Evolutionary conservation across 2,329 filamentous ascomycete species (phyloP).

Genomic region (Pseudocercospora fuligena): DNA sequence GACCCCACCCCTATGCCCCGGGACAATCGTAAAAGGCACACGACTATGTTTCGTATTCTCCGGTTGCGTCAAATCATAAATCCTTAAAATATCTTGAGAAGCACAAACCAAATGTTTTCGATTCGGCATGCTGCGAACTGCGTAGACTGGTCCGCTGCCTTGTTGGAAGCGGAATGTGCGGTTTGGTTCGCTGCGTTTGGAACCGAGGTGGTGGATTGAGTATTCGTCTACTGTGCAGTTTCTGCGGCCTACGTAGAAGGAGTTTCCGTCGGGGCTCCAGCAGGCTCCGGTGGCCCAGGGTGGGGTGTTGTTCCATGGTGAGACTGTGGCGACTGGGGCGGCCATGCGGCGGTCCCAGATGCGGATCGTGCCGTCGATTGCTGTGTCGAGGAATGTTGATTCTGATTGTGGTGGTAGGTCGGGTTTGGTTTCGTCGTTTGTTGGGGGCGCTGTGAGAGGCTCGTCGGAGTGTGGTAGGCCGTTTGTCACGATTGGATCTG

Average conservation of each 20-base stretch:
- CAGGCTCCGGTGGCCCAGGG: slow-evolving; percentile 98
- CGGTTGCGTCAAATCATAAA: slow-evolving; percentile 81
- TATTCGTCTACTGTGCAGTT: slow-evolving; percentile 96
- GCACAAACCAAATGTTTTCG: slow-evolving; percentile 90
- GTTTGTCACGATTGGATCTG: slow-evolving; percentile 41
- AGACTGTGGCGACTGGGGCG: slow-evolving; percentile 78
- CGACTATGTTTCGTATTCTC: slow-evolving; percentile 65
- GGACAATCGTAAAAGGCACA: slow-evolving; percentile 96
- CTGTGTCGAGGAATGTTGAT: slow-evolving; percentile 84
- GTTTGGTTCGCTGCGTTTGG: slow-evolving; percentile 71
- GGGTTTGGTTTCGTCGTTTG: slow-evolving; percentile 40
- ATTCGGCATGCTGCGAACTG: slow-evolving; percentile 88
- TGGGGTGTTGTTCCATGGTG: slow-evolving; percentile 74
- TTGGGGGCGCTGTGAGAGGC: slow-evolving; percentile 40
- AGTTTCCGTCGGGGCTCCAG: slow-evolving; percentile 95
- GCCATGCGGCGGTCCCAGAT: slow-evolving; percentile 87
- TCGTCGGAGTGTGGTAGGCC: slow-evolving; percentile 60
- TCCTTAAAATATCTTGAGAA: slow-evolving; percentile 87
- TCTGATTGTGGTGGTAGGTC: slow-evolving; percentile 62
- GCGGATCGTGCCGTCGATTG: slow-evolving; percentile 84
- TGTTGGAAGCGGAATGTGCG: slow-evolving; percentile 84
- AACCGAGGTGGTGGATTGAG: slow-evolving; percentile 70
- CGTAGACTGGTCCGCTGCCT: slow-evolving; percentile 87
- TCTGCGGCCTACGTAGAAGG: slow-evolving; percentile 86
- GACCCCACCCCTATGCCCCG: slow-evolving; percentile 85